Conservation (phyloP, 2,329 filamentous ascomycete species). For the Herpotrichia juniperi region DNA sequence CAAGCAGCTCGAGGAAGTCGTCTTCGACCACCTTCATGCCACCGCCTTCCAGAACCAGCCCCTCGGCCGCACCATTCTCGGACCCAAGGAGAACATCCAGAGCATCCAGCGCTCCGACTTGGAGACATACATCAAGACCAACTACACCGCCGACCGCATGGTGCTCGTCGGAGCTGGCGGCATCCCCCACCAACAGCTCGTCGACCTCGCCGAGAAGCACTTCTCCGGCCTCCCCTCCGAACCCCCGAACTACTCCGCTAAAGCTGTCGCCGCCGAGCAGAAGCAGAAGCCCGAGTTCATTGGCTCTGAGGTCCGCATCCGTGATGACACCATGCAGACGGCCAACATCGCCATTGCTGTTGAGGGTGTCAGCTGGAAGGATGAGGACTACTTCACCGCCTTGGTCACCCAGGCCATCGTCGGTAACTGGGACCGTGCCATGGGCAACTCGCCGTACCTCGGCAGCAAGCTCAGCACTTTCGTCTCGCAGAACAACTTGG, state of each 20-base stretch:
- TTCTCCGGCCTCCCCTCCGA: constrained; percentile 80
- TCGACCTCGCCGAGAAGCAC: constrained; percentile 95
- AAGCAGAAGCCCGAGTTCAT: constrained; percentile 95
- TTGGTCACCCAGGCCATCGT: constrained; percentile 98
- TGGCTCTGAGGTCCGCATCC: constrained; percentile 92
- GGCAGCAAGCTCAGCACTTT: constrained; percentile 97
- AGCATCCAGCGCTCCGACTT: constrained; percentile 93
- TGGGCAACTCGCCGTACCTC: constrained; percentile 96
- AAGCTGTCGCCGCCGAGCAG: constrained; percentile 71
- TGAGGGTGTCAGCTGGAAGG: constrained; percentile 99
- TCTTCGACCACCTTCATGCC: constrained; percentile 98
- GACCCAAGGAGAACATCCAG: constrained; percentile 97
- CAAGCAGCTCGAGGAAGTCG: constrained; percentile 99
- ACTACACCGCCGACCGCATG: constrained; percentile 99
- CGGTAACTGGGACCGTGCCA: constrained; percentile 98
- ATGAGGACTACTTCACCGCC: constrained; percentile 98
- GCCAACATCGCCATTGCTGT: constrained; percentile 98
- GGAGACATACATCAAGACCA: constrained; percentile 96
- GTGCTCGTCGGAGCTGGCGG: constrained; percentile 95
- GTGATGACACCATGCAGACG: constrained; percentile 93
- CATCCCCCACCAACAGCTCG: constrained; percentile 90
- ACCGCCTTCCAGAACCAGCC: constrained; percentile 97
- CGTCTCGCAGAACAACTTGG: constrained; percentile 91
- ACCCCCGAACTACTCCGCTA: constrained; percentile 75
- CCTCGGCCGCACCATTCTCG: constrained; percentile 95